Percentiles rank a stretch among this genome's conserved stretches.
phyloP scores from a whole-genome alignment of 208 protist species.

The Crithidia mellificae region DNA sequence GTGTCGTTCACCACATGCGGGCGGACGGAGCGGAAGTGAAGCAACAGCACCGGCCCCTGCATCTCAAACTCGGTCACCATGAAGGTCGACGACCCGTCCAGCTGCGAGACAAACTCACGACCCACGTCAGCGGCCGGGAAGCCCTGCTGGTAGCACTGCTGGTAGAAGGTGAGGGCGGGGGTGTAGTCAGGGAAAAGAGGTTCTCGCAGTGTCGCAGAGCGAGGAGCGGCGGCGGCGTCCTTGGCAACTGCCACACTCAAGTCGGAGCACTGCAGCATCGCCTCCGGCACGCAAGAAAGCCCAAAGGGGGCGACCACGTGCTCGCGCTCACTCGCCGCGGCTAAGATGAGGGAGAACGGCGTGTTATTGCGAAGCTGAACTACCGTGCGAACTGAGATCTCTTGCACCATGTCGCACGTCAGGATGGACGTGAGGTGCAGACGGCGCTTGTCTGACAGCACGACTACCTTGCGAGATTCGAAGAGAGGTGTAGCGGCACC shows the following conservation, averaged over 20 bases:
- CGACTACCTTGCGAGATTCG: conserved; percentile 8
- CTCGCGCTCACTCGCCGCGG: conserved; percentile 12
- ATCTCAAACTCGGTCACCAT: conserved; percentile 30
- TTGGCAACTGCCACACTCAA: conserved; percentile 21
- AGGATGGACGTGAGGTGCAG: conserved; percentile 31
- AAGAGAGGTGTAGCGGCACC: conserved; percentile 11
- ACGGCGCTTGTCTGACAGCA: conserved; percentile 24
- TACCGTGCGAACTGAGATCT: conserved; percentile 22
- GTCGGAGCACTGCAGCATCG: conserved; percentile 27
- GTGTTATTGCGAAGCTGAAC: conserved; percentile 37
- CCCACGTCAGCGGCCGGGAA: conserved; percentile 13
- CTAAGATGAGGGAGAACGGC: conserved; percentile 22
- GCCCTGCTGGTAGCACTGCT: conserved; percentile 21
- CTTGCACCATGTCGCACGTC: conserved; percentile 11
- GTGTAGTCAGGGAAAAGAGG: conserved; percentile 24
- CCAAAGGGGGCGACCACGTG: conserved; percentile 19
- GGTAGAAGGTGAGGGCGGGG: conserved; percentile 24
- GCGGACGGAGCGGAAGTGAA: conserved; percentile 21
- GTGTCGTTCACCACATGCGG: conserved; percentile 34
- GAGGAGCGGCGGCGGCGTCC: too few species aligned
- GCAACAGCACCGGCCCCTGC: conserved; percentile 22
- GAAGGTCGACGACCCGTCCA: conserved; percentile 32
- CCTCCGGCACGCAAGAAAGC: conserved; percentile 36
- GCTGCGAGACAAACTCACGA: conserved; percentile 32
- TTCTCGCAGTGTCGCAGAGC: conserved; percentile 20